Conservation (phyloP, 805 yeast genomes). For the Lipomyces chichibuensis region DNA sequence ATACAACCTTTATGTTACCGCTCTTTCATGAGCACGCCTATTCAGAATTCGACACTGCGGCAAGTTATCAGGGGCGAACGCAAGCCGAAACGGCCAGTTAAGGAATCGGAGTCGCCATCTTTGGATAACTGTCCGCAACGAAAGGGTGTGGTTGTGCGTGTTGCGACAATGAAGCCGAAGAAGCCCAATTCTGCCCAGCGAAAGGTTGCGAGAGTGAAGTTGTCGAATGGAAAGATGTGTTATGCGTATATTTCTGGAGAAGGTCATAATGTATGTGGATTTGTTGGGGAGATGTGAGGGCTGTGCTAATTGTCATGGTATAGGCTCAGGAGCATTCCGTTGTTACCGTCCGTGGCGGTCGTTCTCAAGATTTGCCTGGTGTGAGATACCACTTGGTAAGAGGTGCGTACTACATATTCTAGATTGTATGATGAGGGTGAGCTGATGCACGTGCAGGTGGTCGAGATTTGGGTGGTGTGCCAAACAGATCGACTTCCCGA, state of each 20-base stretch:
- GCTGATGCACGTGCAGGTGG: constrained; percentile 45
- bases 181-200: constrained; percentile 98
- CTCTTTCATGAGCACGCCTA: constrained; percentile 14
- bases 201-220: constrained; percentile 92
- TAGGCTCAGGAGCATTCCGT: constrained; percentile 91
- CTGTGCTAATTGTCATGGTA: neutral
- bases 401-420: constrained; percentile 53
- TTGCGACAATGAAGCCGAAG: constrained; percentile 94
- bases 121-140: constrained; percentile 80
- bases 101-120: constrained; percentile 72
- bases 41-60: constrained; percentile 63
- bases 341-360: constrained; percentile 95
- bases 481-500: constrained; percentile 85
- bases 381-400: constrained; percentile 91
- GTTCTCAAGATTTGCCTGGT: constrained; percentile 98
- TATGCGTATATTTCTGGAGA: constrained; percentile 97
- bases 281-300: neutral
- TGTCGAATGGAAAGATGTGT: constrained; percentile 84
- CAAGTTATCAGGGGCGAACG: constrained; percentile 72
- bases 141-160: constrained; percentile 91
- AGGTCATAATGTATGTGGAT: constrained; percentile 74
- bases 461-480: constrained; percentile 91
- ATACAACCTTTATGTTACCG: constrained; percentile 1
- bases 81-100: constrained; percentile 52
- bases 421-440: neutral